Evolutionary conservation across 306 rosid genomes (phyloP).

Genomic region (Citrullus mucosospermus): DNA sequence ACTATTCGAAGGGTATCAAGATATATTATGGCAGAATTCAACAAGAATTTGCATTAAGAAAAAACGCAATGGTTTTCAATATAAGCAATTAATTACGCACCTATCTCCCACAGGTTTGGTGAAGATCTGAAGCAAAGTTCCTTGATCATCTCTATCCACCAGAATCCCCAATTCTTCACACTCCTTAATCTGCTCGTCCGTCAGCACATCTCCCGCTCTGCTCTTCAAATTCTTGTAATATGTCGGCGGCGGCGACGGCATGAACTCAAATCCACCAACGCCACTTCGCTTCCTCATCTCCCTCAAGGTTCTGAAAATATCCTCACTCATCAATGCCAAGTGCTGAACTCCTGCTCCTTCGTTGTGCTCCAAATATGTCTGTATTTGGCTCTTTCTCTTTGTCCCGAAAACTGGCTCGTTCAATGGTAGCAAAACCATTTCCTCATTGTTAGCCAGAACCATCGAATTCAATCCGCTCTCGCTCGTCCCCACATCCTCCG

Average conservation of each 20-base stretch:
- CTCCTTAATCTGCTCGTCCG: slow-evolving; percentile 52
- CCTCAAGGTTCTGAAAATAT: slow-evolving; percentile 61
- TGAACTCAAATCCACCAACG: slow-evolving; percentile 76
- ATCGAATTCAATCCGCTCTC: slow-evolving; percentile 82
- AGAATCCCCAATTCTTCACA: slow-evolving; percentile 87
- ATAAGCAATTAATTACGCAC: slow-evolving; percentile 13
- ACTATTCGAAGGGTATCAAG: neutral
- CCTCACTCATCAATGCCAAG: slow-evolving; percentile 42
- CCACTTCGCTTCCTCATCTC: slow-evolving; percentile 69
- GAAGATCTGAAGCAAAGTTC: slow-evolving; percentile 88
- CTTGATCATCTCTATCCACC: slow-evolving; percentile 88
- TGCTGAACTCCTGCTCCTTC: slow-evolving; percentile 91
- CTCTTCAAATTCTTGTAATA: slow-evolving; percentile 58
- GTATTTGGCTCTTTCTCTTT: slow-evolving; percentile 83
- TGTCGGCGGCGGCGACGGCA: slow-evolving; percentile 91
- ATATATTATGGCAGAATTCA: neutral
- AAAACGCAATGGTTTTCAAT: neutral
- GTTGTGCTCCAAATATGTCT: slow-evolving; percentile 86
- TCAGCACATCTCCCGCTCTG: slow-evolving; percentile 58
- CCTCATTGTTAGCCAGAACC: slow-evolving; percentile 68
- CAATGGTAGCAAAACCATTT: slow-evolving; percentile 61
- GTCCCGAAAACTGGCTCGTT: slow-evolving; percentile 88
- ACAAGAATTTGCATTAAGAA: neutral
- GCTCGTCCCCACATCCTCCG: slow-evolving; percentile 79
- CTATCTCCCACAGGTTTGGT: slow-evolving; percentile 92